Evolutionary conservation across 768 basidiomycete genomes (phyloP), one percentile per base, ranked within the genome.

Genomic region (Phlegmacium glaucopus): DNA sequence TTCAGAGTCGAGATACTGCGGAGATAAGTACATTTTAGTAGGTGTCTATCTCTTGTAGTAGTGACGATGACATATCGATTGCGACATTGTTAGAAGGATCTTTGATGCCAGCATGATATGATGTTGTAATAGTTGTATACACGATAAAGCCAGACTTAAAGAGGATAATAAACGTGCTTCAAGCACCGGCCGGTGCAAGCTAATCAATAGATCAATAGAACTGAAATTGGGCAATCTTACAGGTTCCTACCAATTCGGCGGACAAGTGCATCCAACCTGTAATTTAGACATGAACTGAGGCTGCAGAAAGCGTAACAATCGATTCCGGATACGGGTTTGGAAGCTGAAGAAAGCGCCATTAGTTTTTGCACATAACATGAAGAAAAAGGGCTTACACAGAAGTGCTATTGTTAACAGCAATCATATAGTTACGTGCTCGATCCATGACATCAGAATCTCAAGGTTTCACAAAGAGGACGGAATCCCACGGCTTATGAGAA

Each of bases 11-110:
- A n/a, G n/a, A 56, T 85, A 82, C 29, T 73, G 22, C 22, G 22
- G 54, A 85, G 80, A 68, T 85, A 85, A 80, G 61, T 85, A 82
- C 79, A 83, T 83, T 59, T 85, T 79, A 77, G 56, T 4, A n/a
- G 44, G 40, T 16, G 22, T 40, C 53, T 34, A n/a, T n/a, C n/a
- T n/a, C n/a, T n/a, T n/a, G 9, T 16, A 17, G 26, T 16, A n/a
- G n/a, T 17, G 18, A 38, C 27, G 26, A 25, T 27, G 27, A 56
- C 70, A 44, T 51, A 80, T 79, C 62, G 51, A 82, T 78, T 28
- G 79, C 81, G 47, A 77, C 58, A 61, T 83, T 83, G 69, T 82
- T 80, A 66, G 74, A 74, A 42, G 81, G 80, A 56, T 84, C 82
- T 38, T 64, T 69, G 64, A 84, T 71, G 39, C 82, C 80, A 16